These are phyloP conservation scores for Hypomontagnella monticulosa DNA, from an alignment of 495 filamentous ascomycete genomes.

Conservation along the genomic window DNA sequence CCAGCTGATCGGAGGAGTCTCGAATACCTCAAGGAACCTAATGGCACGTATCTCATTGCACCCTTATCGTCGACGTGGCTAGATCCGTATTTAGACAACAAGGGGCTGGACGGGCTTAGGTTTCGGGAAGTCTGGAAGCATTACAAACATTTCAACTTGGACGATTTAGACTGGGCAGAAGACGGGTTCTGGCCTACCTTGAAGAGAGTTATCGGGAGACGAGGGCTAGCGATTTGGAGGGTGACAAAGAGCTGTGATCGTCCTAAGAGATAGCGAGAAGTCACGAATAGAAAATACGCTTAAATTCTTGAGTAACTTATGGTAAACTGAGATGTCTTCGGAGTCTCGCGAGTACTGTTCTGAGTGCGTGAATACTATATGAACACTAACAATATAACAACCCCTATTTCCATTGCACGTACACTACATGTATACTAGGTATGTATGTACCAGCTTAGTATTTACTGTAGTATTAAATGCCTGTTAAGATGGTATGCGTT, in stretches of 20 bases:
- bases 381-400: too few species aligned
- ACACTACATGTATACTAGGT: too few species aligned
- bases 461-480: too few species aligned
- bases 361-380: too few species aligned
- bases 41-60: conserved; percentile 71
- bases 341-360: too few species aligned
- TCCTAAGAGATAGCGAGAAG: conserved; percentile 13
- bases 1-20: conserved; percentile 59
- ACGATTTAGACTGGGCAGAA: conserved; percentile 88
- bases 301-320: too few species aligned
- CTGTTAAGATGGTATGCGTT: too few species aligned
- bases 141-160: conserved; percentile 81
- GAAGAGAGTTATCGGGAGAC: conserved; percentile 75
- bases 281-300: conserved; percentile 16
- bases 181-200: conserved; percentile 85
- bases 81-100: conserved; percentile 66
- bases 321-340: too few species aligned
- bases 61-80: conserved; percentile 78
- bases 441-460: too few species aligned
- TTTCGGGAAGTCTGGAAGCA: conserved; percentile 78
- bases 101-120: conserved; percentile 57
- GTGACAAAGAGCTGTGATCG: conserved; percentile 65
- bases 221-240: conserved; percentile 83
- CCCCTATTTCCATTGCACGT: too few species aligned
- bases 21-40: conserved; percentile 61